These are phyloP conservation scores for Lasiodiplodia theobromae DNA, from an alignment of 2,329 filamentous ascomycete genomes.

Conservation along the genomic window DNA sequence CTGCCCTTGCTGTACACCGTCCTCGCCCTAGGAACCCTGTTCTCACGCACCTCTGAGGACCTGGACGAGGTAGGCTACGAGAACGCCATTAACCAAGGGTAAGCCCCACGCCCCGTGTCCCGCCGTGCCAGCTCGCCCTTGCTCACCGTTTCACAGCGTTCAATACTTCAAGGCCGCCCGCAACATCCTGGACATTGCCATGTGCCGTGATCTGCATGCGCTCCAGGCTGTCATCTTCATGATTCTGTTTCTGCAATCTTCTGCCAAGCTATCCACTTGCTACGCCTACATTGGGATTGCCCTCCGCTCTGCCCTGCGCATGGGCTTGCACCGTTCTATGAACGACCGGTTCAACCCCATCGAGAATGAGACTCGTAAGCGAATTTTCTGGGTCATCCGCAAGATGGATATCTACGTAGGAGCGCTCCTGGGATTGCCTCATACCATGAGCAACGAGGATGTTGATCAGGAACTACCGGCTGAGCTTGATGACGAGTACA, in stretches of 20 bases:
- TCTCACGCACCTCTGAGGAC: conserved; percentile 50
- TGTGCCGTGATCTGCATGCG: conserved; percentile 58
- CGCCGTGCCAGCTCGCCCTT: background rate
- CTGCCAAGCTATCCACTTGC: conserved; percentile 60
- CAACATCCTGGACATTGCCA: conserved; percentile 60
- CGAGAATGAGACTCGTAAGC: conserved; percentile 57
- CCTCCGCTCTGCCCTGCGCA: conserved; percentile 57
- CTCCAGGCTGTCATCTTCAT: conserved; percentile 61
- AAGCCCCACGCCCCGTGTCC: conserved; percentile 26
- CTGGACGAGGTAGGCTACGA: conserved; percentile 53
- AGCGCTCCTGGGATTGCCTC: conserved; percentile 58
- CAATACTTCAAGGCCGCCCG: conserved; percentile 58
- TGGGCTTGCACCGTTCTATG: conserved; percentile 60
- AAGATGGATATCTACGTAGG: conserved; percentile 62
- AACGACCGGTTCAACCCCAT: conserved; percentile 55
- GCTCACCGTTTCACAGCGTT: conserved; percentile 43
- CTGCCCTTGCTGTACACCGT: conserved; percentile 57
- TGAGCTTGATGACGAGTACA: conserved; percentile 59
- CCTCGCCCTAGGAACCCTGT: conserved; percentile 56
- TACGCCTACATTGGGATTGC: conserved; percentile 62
- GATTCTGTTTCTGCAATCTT: conserved; percentile 61
- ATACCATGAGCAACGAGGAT: conserved; percentile 57
- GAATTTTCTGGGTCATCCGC: conserved; percentile 60
- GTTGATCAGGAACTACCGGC: conserved; percentile 57
- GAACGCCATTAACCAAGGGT: conserved; percentile 56